Conservation (phyloP, 2,329 filamentous ascomycete genomes). For the Ciborinia camelliae region DNA sequence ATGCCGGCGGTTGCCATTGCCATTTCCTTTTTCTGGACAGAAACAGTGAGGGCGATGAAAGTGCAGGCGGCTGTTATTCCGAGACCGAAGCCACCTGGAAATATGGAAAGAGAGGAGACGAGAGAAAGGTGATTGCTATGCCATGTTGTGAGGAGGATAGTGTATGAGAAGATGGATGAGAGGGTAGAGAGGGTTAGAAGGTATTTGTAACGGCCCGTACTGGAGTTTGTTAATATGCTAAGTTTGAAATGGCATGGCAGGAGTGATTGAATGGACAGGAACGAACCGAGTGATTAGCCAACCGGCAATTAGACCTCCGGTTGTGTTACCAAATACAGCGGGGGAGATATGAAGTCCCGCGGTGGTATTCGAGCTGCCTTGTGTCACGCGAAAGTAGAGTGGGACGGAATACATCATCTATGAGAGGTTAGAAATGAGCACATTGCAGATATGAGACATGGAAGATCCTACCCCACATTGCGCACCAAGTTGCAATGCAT, state of each 20-base stretch:
- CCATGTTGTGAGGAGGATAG: slow-evolving; percentile 55
- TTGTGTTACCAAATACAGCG: slow-evolving; percentile 62
- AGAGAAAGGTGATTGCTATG: slow-evolving; percentile 52
- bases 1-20: slow-evolving; percentile 49
- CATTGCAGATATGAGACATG: slow-evolving; percentile 1
- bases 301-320: slow-evolving; percentile 60
- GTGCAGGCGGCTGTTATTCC: slow-evolving; percentile 46
- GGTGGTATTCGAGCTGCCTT: slow-evolving; percentile 52
- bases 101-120: slow-evolving; percentile 56
- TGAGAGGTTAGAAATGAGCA: not conserved
- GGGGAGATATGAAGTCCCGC: slow-evolving; percentile 63
- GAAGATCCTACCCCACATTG: slow-evolving; percentile 51
- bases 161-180: slow-evolving; percentile 49
- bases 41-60: slow-evolving; percentile 49
- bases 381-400: slow-evolving; percentile 65
- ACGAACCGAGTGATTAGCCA: slow-evolving; percentile 34
- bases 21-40: slow-evolving; percentile 44
- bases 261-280: not conserved
- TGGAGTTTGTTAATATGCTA: not conserved
- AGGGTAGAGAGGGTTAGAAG: slow-evolving; percentile 51
- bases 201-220: slow-evolving; percentile 57
- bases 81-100: slow-evolving; percentile 53
- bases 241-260: not conserved
- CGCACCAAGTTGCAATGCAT: slow-evolving; percentile 51
- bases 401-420: slow-evolving; percentile 63